phyloP scores from a whole-genome alignment of 2,329 filamentous ascomycete genomes.

The Aspergillus ochraceus region DNA sequence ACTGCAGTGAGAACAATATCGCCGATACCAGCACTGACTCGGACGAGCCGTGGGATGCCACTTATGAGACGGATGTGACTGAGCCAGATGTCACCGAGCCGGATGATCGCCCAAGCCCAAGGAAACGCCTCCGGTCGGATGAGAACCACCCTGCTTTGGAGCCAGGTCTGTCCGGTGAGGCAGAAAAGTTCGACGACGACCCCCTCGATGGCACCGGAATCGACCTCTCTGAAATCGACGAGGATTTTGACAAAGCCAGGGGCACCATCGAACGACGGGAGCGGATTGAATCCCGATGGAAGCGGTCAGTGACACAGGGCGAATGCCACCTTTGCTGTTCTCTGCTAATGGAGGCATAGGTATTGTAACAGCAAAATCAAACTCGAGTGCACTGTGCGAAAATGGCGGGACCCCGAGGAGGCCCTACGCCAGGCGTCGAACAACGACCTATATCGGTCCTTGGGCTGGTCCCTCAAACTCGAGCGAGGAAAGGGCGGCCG shows the following conservation, averaged over 20 bases:
- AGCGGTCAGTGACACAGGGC: not conserved
- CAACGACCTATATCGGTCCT: not conserved
- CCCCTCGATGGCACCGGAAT: not conserved
- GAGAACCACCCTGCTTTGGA: too few relatives aligned
- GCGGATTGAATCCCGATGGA: not conserved
- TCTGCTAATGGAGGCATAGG: not conserved
- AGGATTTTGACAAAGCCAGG: not conserved
- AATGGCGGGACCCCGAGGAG: not conserved
- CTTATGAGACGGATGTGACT: too few relatives aligned
- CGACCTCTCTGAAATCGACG: not conserved
- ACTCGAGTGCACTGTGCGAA: not conserved
- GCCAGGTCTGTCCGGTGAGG: too few relatives aligned
- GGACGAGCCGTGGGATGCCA: too few relatives aligned
- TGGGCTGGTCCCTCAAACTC: not conserved
- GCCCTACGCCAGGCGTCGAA: not conserved
- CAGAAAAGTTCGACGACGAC: not conserved
- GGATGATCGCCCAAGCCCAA: too few relatives aligned
- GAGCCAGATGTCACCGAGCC: too few relatives aligned
- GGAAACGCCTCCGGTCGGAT: too few relatives aligned
- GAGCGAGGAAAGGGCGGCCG: not conserved
- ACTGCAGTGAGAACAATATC: too few relatives aligned
- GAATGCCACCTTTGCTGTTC: not conserved
- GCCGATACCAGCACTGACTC: too few relatives aligned
- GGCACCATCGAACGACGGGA: not conserved
- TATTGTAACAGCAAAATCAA: not conserved